Evolutionary conservation across 2,329 filamentous ascomycete species (phyloP).

Genomic region (Cladophialophora immunda): DNA sequence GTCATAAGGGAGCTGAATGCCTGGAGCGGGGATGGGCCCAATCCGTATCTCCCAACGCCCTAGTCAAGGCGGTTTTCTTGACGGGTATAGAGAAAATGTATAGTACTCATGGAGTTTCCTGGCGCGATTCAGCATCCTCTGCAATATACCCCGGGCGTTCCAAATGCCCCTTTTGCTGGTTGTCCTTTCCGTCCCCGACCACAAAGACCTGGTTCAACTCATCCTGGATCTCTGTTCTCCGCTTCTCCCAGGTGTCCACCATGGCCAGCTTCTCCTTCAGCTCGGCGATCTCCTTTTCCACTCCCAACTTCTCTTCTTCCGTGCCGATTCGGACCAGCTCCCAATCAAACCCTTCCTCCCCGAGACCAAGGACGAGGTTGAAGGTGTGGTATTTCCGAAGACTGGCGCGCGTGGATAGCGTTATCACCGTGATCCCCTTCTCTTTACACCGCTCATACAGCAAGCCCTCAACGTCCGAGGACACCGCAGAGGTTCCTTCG

Average conservation of each 20-base stretch:
- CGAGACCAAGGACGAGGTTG: constrained; percentile 84
- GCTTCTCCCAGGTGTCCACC: constrained; percentile 83
- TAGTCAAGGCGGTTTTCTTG: background rate
- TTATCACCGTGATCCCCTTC: constrained; percentile 92
- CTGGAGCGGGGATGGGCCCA: constrained; percentile 1
- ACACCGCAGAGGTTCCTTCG: constrained; percentile 93
- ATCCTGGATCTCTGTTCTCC: constrained; percentile 80
- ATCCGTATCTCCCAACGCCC: constrained; percentile 3
- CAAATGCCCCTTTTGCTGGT: background rate
- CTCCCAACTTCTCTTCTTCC: constrained; percentile 88
- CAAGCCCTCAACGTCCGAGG: constrained; percentile 90
- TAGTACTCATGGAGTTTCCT: background rate
- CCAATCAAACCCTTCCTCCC: constrained; percentile 85
- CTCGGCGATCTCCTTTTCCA: constrained; percentile 89
- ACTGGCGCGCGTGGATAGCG: constrained; percentile 91
- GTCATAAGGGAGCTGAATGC: constrained; percentile 16
- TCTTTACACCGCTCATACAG: constrained; percentile 94
- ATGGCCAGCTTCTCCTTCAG: constrained; percentile 79
- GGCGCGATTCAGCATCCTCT: background rate
- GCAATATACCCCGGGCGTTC: background rate
- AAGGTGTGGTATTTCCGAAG: constrained; percentile 96
- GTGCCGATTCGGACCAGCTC: constrained; percentile 94
- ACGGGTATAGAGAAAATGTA: background rate
- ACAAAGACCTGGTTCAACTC: constrained; percentile 76
- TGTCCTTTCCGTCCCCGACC: constrained; percentile 44